Evolutionary conservation across 2,329 filamentous ascomycete genomes (phyloP).

Genomic region (Exophiala bonariae): DNA sequence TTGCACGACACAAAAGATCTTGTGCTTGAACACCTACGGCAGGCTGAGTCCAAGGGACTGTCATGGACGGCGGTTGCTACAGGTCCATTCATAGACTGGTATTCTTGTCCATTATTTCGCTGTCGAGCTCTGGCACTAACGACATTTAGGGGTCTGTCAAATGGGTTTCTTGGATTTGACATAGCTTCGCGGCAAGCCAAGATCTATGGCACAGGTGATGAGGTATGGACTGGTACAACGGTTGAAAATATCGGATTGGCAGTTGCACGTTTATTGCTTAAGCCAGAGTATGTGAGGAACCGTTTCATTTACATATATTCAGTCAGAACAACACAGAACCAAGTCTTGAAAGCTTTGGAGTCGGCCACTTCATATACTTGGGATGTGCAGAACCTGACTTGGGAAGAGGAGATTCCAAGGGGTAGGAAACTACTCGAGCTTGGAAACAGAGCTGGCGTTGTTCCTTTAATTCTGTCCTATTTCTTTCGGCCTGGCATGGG

Average conservation of each 20-base stretch:
- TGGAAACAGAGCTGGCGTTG: slow-evolving; percentile 32
- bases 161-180: slow-evolving; percentile 49
- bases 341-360: slow-evolving; percentile 33
- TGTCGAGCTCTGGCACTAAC: neutral
- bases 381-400: slow-evolving; percentile 25
- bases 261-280: slow-evolving; percentile 48
- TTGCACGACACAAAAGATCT: slow-evolving; percentile 33
- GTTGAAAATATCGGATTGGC: slow-evolving; percentile 48
- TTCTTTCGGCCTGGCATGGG: neutral
- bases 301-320: slow-evolving; percentile 48
- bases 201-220: slow-evolving; percentile 53
- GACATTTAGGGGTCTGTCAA: slow-evolving; percentile 21
- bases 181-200: slow-evolving; percentile 40
- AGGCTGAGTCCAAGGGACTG: slow-evolving; percentile 21
- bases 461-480: neutral
- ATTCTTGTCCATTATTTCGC: slow-evolving; percentile 7
- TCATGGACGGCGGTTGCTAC: slow-evolving; percentile 32
- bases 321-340: slow-evolving; percentile 45
- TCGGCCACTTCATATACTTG: slow-evolving; percentile 5
- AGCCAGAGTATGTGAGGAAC: slow-evolving; percentile 56
- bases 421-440: slow-evolving; percentile 44
- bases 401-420: slow-evolving; percentile 30
- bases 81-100: slow-evolving; percentile 37
- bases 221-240: slow-evolving; percentile 48
- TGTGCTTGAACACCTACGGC: slow-evolving; percentile 29